Conservation (phyloP, 2,329 filamentous ascomycete species). For the Apiospora malaysiana region DNA sequence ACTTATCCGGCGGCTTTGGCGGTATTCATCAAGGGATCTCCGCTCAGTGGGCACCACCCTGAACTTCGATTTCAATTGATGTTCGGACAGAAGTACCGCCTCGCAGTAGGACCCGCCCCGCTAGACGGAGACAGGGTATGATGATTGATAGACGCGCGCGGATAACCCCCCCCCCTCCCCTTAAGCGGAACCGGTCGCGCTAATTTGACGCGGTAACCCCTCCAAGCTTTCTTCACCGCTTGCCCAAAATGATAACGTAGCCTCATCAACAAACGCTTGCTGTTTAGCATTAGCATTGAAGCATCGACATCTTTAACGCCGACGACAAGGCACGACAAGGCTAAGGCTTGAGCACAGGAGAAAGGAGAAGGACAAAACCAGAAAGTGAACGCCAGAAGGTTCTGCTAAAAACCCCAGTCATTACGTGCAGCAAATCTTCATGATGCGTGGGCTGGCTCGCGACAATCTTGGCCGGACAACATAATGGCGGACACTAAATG, state of each 20-base stretch:
- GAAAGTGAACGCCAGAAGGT: background rate
- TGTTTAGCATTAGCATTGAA: background rate
- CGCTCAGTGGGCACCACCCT: background rate
- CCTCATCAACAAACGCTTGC: background rate
- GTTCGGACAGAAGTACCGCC: too few relatives aligned
- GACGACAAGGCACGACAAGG: conserved; percentile 14
- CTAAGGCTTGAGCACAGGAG: background rate
- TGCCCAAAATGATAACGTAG: background rate
- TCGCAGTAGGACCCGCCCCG: too few relatives aligned
- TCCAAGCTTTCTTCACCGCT: background rate
- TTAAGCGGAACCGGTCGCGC: background rate
- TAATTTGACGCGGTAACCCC: background rate
- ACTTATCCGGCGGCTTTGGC: background rate
- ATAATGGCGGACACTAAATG: conserved; percentile 48
- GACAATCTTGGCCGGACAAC: conserved; percentile 25
- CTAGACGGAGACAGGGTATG: too few relatives aligned
- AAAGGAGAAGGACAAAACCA: background rate
- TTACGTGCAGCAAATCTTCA: background rate
- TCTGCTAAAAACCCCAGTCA: background rate
- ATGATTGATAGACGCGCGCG: background rate
- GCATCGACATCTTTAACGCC: conserved; percentile 11
- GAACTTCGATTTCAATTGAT: too few relatives aligned
- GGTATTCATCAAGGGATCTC: background rate
- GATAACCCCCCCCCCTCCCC: too few relatives aligned
- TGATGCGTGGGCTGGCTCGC: conserved; percentile 4